phyloP scores from a whole-genome alignment of 2,329 filamentous ascomycete species.

The Lecanoromycetidae sp. region DNA sequence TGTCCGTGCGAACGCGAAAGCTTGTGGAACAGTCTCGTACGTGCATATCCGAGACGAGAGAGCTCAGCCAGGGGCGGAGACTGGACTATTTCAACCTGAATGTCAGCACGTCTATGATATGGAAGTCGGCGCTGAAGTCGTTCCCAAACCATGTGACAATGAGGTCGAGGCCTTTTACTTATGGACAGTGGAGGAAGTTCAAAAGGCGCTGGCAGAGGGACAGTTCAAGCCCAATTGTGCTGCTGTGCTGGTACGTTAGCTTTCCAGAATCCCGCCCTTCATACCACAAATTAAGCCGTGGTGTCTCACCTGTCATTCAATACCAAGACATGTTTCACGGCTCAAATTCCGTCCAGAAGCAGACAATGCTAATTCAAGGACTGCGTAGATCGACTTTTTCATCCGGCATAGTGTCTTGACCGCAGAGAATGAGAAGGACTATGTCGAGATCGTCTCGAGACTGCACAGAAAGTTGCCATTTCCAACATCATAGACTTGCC shows the following conservation, averaged over 20 bases:
- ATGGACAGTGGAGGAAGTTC: constrained; percentile 63
- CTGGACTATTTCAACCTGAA: constrained; percentile 75
- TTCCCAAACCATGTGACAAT: constrained; percentile 67
- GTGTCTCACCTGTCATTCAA: too few species aligned
- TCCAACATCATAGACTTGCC: constrained; percentile 39
- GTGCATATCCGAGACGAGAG: constrained; percentile 64
- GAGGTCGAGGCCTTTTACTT: constrained; percentile 81
- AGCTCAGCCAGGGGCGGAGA: constrained; percentile 72
- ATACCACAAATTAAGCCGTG: too few species aligned
- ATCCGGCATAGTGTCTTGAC: constrained; percentile 72
- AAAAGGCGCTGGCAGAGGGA: constrained; percentile 54
- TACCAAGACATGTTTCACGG: too few species aligned
- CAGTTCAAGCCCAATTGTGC: constrained; percentile 92
- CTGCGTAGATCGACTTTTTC: constrained; percentile 91
- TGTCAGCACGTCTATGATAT: constrained; percentile 86
- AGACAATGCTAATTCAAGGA: too few species aligned
- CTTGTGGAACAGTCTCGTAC: constrained; percentile 67
- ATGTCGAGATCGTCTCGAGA: constrained; percentile 60
- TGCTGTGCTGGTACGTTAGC: constrained; percentile 56
- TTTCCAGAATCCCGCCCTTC: too few species aligned
- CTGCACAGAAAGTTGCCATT: constrained; percentile 73
- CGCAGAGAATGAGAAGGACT: constrained; percentile 63
- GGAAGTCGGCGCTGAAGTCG: constrained; percentile 55
- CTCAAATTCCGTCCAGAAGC: too few species aligned
- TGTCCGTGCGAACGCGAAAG: constrained; percentile 48